phyloP scores from a whole-genome alignment of 2,329 filamentous ascomycete genomes.

The Fusarium fujikuroi region DNA sequence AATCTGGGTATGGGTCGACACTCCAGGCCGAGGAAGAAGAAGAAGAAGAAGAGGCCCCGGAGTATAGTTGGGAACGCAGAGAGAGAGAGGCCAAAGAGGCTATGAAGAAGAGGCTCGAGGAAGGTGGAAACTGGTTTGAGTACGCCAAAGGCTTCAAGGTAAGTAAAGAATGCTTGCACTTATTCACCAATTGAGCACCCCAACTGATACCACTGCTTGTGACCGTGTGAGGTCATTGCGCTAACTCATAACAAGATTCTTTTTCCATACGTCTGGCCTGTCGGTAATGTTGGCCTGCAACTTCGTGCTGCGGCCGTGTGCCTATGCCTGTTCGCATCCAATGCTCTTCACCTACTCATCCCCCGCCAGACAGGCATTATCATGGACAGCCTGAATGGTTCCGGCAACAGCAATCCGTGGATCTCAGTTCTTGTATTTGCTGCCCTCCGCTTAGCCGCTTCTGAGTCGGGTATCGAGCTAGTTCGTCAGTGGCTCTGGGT shows the following conservation, averaged over 20 bases:
- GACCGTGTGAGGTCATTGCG: background rate
- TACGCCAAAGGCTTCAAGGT: constrained; percentile 79
- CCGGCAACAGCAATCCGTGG: constrained; percentile 62
- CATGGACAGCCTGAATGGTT: constrained; percentile 72
- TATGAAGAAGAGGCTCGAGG: constrained; percentile 75
- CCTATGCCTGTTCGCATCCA: constrained; percentile 74
- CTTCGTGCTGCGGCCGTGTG: constrained; percentile 73
- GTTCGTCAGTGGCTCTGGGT: constrained; percentile 67
- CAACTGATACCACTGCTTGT: background rate
- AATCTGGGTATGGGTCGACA: constrained; percentile 57
- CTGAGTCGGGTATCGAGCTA: constrained; percentile 65
- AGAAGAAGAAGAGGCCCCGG: constrained; percentile 53
- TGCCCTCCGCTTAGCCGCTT: constrained; percentile 61
- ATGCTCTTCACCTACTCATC: constrained; percentile 79
- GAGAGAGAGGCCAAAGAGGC: constrained; percentile 65
- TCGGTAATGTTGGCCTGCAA: constrained; percentile 72
- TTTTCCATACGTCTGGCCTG: constrained; percentile 82
- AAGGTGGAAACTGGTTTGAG: constrained; percentile 79
- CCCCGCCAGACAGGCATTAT: constrained; percentile 86
- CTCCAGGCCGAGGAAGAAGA: constrained; percentile 50
- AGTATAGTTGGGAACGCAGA: constrained; percentile 65
- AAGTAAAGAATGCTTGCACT: constrained; percentile 26
- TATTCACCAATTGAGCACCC: background rate
- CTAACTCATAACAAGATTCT: constrained; percentile 65
- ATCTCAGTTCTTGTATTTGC: constrained; percentile 63